phyloP scores from a whole-genome alignment of 1,139 yeast genomes.

The Hyphopichia khmerensis region DNA sequence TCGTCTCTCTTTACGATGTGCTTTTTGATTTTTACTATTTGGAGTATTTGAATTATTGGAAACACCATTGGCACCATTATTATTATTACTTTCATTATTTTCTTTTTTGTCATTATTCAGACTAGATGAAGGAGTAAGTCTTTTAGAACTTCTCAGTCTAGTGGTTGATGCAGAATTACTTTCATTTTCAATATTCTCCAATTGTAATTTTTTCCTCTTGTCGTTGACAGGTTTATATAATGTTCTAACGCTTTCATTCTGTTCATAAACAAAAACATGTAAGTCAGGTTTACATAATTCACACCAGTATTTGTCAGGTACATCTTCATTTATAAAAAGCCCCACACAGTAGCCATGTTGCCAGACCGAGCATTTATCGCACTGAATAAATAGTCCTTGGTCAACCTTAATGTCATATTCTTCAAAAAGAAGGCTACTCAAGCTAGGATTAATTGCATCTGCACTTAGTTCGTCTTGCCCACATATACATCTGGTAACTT shows the following conservation, averaged over 20 bases:
- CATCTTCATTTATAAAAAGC: slow-evolving; percentile 63
- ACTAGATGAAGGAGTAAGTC: slow-evolving; percentile 12
- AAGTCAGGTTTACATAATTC: slow-evolving; percentile 84
- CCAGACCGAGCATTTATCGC: slow-evolving; percentile 94
- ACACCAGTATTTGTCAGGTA: slow-evolving; percentile 93
- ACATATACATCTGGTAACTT: slow-evolving; percentile 88
- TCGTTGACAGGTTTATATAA: slow-evolving; percentile 50
- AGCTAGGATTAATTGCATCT: slow-evolving; percentile 33
- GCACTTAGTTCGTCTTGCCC: slow-evolving; percentile 66
- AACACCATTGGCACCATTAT: slow-evolving; percentile 5
- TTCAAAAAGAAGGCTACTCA: slow-evolving; percentile 42
- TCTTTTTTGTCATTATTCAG: slow-evolving; percentile 6
- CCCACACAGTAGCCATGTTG: slow-evolving; percentile 98
- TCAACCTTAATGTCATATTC: slow-evolving; percentile 67
- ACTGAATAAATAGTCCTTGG: slow-evolving; percentile 79
- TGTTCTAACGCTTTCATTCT: slow-evolving; percentile 36
- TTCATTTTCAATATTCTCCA: slow-evolving; percentile 14
- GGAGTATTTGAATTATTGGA: slow-evolving; percentile 8
- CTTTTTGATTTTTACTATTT: not conserved
- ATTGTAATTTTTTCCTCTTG: slow-evolving; percentile 45
- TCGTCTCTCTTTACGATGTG: slow-evolving; percentile 14
- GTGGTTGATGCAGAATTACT: slow-evolving; percentile 7
- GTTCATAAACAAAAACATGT: slow-evolving; percentile 51
- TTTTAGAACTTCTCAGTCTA: slow-evolving; percentile 12
- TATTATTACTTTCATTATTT: slow-evolving; percentile 3